Evolutionary conservation across 768 basidiomycete species (phyloP), one percentile per base, ranked within the genome.

Genomic region (Hygrophoropsis aurantiaca): DNA sequence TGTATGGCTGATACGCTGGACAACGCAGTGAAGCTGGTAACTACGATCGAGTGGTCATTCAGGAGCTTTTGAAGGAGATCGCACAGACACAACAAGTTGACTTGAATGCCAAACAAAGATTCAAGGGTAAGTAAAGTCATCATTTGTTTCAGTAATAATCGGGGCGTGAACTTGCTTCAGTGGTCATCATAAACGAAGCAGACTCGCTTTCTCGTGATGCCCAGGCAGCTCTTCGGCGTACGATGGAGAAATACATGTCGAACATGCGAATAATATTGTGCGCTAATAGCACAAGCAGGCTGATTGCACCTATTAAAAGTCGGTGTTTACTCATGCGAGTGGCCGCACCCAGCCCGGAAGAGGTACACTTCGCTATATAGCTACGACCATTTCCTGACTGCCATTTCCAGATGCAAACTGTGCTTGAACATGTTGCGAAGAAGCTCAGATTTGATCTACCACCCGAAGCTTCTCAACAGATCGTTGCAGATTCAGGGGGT

Each of bases 201-300:
- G 95, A 99, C 65, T 86, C 90, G 0, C 78, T 99, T 34, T 85
- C 91, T 10, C 85, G 95, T 44, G 95, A 99, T 69, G 95, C 95
- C 1, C 95, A 99, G 72, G 94, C 95, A 0, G 95, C 95, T 7
- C 79, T 99, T 26, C 85, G 95, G 59, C 79, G 95, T 47, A 99
- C 95, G 9, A 99, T 98, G 95, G 95, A 99, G 64, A 98, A 97
- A 68, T 98, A 95, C 74, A 97, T 97, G 89, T 84, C 86, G 34
- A 99, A 97, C 65, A 81, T 99, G 81, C 84, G 95, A 23, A 86
- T 99, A 58, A 95, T 99, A 56, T 77, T 99, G 1, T 97, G 94
- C 62, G 94, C 94, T 18, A 94, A 94, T 66, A 93, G 90, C 61
- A 97, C 95, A 3, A 89, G 88, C 61, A 86, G 87, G 55, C 85